These are phyloP conservation scores for Teratosphaeria nubilosa DNA, from an alignment of 2,329 filamentous ascomycete genomes.

Conservation along the genomic window DNA sequence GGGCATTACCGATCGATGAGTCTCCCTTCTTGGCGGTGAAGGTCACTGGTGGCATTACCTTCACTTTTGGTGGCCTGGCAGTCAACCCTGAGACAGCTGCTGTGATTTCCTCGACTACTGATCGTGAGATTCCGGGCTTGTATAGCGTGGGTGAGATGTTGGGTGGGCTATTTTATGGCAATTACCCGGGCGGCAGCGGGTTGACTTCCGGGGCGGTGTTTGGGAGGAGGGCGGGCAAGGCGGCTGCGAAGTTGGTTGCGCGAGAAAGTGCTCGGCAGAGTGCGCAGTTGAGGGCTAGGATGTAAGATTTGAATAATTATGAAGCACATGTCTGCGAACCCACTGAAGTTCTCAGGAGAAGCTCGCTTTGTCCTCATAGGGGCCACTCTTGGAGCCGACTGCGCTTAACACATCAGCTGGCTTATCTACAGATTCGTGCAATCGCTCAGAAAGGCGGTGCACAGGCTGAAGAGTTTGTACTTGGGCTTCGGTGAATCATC, in stretches of 20 bases:
- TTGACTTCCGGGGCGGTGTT: slow-evolving; percentile 51
- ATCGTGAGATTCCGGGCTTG: slow-evolving; percentile 42
- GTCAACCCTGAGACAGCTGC: slow-evolving; percentile 45
- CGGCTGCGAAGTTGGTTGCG: slow-evolving; percentile 13
- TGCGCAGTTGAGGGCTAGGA: not conserved
- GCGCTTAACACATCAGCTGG: too few relatives aligned
- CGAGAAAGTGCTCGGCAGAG: not conserved
- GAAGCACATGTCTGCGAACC: too few relatives aligned
- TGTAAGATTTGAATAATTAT: too few relatives aligned
- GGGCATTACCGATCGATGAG: slow-evolving; percentile 50
- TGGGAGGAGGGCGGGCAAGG: slow-evolving; percentile 34
- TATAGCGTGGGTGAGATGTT: slow-evolving; percentile 58
- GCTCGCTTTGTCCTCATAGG: too few relatives aligned
- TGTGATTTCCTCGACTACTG: slow-evolving; percentile 37
- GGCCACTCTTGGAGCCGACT: too few relatives aligned
- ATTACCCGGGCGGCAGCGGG: slow-evolving; percentile 55
- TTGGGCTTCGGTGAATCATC: not conserved
- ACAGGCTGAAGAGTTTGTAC: not conserved
- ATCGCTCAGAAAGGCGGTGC: not conserved
- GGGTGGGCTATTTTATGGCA: slow-evolving; percentile 53
- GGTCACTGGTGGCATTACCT: slow-evolving; percentile 56
- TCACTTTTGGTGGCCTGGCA: slow-evolving; percentile 56
- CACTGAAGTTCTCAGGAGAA: too few relatives aligned
- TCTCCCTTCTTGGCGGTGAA: slow-evolving; percentile 53
- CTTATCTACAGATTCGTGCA: too few relatives aligned